Conservation (phyloP, 2,329 filamentous ascomycete species). For the Fusarium dimerum region DNA sequence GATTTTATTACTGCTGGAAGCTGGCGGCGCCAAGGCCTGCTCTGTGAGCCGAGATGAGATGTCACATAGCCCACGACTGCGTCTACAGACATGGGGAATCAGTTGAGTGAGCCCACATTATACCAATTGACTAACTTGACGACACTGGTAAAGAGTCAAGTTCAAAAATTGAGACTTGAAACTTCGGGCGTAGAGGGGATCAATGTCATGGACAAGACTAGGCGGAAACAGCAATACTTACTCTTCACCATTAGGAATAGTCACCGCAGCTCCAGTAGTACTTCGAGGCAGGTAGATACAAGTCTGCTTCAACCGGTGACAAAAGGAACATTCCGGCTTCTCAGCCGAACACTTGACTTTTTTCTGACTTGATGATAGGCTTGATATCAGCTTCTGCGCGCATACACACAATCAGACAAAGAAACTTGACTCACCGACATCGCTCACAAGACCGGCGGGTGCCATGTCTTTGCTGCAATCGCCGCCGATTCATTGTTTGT, state of each 20-base stretch:
- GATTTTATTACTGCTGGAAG: background rate
- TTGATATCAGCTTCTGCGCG: background rate
- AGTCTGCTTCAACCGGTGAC: conserved; percentile 13
- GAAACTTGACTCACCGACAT: background rate
- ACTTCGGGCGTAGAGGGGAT: background rate
- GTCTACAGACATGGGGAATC: too few species aligned
- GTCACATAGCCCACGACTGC: too few species aligned
- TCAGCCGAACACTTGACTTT: conserved; percentile 29
- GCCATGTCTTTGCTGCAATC: background rate
- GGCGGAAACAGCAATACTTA: background rate
- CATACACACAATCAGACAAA: background rate
- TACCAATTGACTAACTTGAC: too few species aligned
- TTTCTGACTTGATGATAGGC: conserved; percentile 12
- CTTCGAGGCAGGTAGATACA: conserved; percentile 24
- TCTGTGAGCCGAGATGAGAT: too few species aligned
- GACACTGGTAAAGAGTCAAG: background rate
- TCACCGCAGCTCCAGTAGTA: background rate
- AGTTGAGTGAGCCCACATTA: too few species aligned
- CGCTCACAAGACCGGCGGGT: background rate
- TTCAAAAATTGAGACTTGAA: background rate
- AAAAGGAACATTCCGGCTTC: conserved; percentile 25
- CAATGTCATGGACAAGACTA: background rate
- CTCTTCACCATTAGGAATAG: conserved; percentile 1
- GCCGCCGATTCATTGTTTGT: background rate
- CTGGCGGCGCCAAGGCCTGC: too few species aligned